Evolutionary conservation across 192 early-diverging fungal species (phyloP), one percentile per base, ranked within the genome.

Genomic region (Coemansia sp.): DNA sequence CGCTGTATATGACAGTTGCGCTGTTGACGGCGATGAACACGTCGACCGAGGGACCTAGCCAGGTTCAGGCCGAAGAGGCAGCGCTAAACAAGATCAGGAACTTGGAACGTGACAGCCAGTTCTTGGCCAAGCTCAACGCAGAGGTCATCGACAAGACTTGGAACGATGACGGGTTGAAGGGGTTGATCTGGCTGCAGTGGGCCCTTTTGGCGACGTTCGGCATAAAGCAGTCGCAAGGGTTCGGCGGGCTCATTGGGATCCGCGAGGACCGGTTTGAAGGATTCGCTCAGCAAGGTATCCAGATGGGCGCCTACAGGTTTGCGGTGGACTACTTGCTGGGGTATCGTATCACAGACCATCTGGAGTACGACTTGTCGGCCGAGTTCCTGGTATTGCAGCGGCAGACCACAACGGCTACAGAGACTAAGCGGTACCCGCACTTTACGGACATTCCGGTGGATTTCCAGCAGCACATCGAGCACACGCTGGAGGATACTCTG

Each of bases 271-370:
- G 76, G 20, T 68, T 88, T 12, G 78, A 85, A 46, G 62, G 62
- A 44, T 78, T 88, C 20, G 82, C 85, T 10, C 80, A 91, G 68
- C 79, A 74, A 11, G 87, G 87, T 0, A 80, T 88, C 15, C 70
- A 72, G 27, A 74, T 80, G 55, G 75, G 86, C 55, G 87, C 85
- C 1, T 90, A 90, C 36, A 86, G 84, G 38, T 90, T 91, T 71
- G 86, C 88, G 20, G 85, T 82, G 24, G 82, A 87, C 68, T 89
- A 90, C 66, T 71, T 90, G 10, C 79, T 93, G 19, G 83, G 81
- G 13, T 86, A 86, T 65, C 76, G 77, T 42, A 62, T 74, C 20
- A 72, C 70, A 20, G 84, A 76, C 56, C 72, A 69, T 46, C 69
- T 73, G 24, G 69, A 72, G n/a, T 80, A 82, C 62, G 80, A 82